A percentile compares a stretch with the other conserved stretches of the same genome.
These are phyloP conservation scores for Pulveroboletus sp. DNA, from an alignment of 768 basidiomycete species.

Conservation along the genomic window DNA sequence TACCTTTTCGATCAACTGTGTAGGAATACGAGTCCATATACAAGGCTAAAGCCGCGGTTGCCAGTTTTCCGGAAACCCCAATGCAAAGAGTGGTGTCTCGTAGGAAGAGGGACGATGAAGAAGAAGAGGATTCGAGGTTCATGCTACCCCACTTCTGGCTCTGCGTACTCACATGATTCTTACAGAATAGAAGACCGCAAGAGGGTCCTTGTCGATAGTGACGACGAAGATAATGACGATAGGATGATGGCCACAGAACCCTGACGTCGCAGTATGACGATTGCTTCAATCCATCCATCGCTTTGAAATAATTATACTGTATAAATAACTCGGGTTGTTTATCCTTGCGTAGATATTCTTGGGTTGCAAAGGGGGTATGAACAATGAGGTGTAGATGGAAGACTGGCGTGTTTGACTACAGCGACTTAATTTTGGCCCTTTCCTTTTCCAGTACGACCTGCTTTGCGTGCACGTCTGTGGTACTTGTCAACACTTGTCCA, in stretches of 20 bases:
- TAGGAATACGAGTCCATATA: constrained; percentile 95
- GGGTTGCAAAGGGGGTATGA: constrained; percentile 13
- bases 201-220: constrained; percentile 33
- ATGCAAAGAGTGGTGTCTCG: constrained; percentile 42
- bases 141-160: not conserved
- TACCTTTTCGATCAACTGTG: not conserved
- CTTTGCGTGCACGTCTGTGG: constrained; percentile 75
- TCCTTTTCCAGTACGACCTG: constrained; percentile 78
- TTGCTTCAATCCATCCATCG: not conserved
- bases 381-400: not conserved
- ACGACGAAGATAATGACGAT: constrained; percentile 30
- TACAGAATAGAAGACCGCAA: constrained; percentile 42
- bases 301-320: constrained; percentile 22
- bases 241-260: constrained; percentile 33
- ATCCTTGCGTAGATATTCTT: constrained; percentile 14
- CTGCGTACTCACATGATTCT: not conserved
- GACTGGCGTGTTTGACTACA: constrained; percentile 37
- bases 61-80: constrained; percentile 45
- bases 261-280: constrained; percentile 3
- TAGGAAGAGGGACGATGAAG: constrained; percentile 73
- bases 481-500: constrained; percentile 1
- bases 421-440: constrained; percentile 73
- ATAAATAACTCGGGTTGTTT: constrained; percentile 17
- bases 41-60: constrained; percentile 67
- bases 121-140: constrained; percentile 57